Conservation (phyloP, 2,329 filamentous ascomycete genomes). For the Aspergillus sp. region DNA sequence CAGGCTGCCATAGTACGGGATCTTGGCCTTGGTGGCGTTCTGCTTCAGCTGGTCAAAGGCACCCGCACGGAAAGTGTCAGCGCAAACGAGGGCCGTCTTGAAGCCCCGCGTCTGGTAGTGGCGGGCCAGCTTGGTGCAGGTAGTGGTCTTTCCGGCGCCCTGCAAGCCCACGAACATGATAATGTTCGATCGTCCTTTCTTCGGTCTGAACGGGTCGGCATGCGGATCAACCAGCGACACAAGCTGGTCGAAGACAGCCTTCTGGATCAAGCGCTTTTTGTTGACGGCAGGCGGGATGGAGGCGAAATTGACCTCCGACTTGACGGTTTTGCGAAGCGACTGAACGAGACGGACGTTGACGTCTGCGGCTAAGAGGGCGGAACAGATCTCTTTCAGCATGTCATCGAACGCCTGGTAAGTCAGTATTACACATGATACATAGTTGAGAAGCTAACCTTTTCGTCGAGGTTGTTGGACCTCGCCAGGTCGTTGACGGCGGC, state of each 20-base stretch:
- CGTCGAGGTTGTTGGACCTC: slow-evolving; percentile 83
- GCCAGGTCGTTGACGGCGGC: slow-evolving; percentile 90
- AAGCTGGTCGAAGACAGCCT: slow-evolving; percentile 93
- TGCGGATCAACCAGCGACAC: slow-evolving; percentile 94
- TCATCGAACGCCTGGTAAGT: slow-evolving; percentile 70
- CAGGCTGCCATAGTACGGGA: slow-evolving; percentile 93
- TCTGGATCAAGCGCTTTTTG: slow-evolving; percentile 97
- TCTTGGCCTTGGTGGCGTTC: slow-evolving; percentile 97
- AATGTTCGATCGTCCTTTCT: slow-evolving; percentile 90
- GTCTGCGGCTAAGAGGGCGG: slow-evolving; percentile 90
- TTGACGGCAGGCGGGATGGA: slow-evolving; percentile 84
- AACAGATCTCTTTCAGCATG: slow-evolving; percentile 98
- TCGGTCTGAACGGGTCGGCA: slow-evolving; percentile 88
- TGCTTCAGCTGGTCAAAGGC: slow-evolving; percentile 98
- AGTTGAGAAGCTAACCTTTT: slow-evolving; percentile 57
- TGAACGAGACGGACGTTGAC: slow-evolving; percentile 93
- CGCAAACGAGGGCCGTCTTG: slow-evolving; percentile 87
- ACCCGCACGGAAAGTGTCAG: slow-evolving; percentile 95
- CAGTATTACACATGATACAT: slow-evolving; percentile 5
- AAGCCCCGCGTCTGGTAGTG: slow-evolving; percentile 93
- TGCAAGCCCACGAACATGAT: slow-evolving; percentile 99
- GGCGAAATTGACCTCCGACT: slow-evolving; percentile 84
- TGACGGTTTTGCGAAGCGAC: slow-evolving; percentile 86
- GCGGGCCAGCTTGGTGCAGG: slow-evolving; percentile 90
- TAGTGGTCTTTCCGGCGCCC: slow-evolving; percentile 95